phyloP scores from a whole-genome alignment of 192 early-diverging fungal genomes.

The Backusella mclennaniae region DNA sequence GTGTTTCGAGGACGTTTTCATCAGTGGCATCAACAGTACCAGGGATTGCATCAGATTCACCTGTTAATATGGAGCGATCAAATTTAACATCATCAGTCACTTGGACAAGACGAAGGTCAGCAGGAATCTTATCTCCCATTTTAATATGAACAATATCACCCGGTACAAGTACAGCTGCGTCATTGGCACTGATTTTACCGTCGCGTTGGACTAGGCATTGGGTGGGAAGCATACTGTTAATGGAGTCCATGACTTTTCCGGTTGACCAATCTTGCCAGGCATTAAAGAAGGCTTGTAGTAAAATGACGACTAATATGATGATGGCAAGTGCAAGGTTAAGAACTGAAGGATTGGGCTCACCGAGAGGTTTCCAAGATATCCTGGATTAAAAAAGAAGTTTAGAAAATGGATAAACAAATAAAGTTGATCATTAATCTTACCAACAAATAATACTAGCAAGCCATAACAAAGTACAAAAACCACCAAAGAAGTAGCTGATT shows the following conservation, averaged over 20 bases:
- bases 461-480: slow-evolving; percentile 73
- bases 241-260: slow-evolving; percentile 65
- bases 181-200: slow-evolving; percentile 55
- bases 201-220: slow-evolving; percentile 73
- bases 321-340: slow-evolving; percentile 59
- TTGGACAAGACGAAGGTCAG: slow-evolving; percentile 71
- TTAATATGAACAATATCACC: slow-evolving; percentile 83
- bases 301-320: slow-evolving; percentile 61
- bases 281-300: slow-evolving; percentile 64
- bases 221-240: slow-evolving; percentile 66
- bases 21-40: slow-evolving; percentile 64
- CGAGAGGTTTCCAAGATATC: slow-evolving; percentile 63
- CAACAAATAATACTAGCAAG: slow-evolving; percentile 61
- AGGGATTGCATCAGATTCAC: slow-evolving; percentile 67
- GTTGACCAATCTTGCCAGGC: slow-evolving; percentile 74
- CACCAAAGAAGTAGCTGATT: slow-evolving; percentile 59
- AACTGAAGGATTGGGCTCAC: slow-evolving; percentile 43
- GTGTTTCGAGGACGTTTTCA: slow-evolving; percentile 73
- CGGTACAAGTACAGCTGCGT: slow-evolving; percentile 71
- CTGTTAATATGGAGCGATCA: slow-evolving; percentile 82
- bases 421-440: background rate
- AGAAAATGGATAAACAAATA: background rate
- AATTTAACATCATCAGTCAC: slow-evolving; percentile 66
- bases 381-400: background rate
- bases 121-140: slow-evolving; percentile 81